Base-by-base conservation (phyloP, 179 eudicot species). In the Actinidia arguta region DNA sequence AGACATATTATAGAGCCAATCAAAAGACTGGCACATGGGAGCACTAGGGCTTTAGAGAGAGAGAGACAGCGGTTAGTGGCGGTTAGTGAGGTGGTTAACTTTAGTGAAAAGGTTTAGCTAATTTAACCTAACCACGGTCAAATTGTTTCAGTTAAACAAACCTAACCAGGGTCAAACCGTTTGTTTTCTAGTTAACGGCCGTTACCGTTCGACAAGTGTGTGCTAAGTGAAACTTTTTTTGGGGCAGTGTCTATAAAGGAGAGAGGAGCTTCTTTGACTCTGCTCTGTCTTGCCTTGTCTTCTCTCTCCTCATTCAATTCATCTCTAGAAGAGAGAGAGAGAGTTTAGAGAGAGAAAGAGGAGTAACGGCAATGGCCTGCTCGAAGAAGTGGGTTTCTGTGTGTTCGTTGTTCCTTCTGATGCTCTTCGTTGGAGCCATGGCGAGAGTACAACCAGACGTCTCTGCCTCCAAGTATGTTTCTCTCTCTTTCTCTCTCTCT, bases 341-440 rank as follows among this genome's bases (percentile, higher is more conserved):
- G 68, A n/a, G 48, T 14, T 55, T 50, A 72, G 67, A 79, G 31
- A 73, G 75, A 66, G 58, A 76, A 48, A 75, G 56, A n/a, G 44
- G 22, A 2, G n/a, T 6, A n/a, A 63, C 52, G 79, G 22, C 79
- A 80, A 89, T 87, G 90, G 91, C 76, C 86, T 81, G 75, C 54
- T 84, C 86, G 78, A 83, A 78, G 84, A 82, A 39, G 61, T 79
- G 83, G 80, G 16, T 24, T 74, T 76, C 81, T 80, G 36, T 87
- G 75, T 85, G 83, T 85, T 88, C 92, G 42, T 84, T 83, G 83
- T 75, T 93, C 55, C 61, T 88, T 59, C 58, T 88, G 31, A 39
- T 88, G 47, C 50, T 88, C 8, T 69, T 88, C 17, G 64, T 85
- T 36, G 82, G 80, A n/a, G 82, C 67, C 27, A 80, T 82, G 70